These are phyloP conservation scores for Neurospora crassa DNA, from an alignment of 2,329 filamentous ascomycete genomes.

Conservation along the genomic window DNA sequence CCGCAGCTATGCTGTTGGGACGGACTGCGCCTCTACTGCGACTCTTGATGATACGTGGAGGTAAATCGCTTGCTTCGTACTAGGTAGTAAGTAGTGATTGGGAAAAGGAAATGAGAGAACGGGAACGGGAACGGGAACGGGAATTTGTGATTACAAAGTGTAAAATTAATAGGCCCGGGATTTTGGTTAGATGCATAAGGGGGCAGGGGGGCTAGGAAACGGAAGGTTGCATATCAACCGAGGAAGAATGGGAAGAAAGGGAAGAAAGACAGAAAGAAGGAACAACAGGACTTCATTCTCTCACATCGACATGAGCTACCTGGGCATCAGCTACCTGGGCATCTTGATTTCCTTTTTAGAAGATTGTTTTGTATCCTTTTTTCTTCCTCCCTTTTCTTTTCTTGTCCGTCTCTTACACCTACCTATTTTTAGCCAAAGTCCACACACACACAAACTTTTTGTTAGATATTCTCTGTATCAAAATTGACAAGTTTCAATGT, in stretches of 20 bases:
- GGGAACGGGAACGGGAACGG: not conserved
- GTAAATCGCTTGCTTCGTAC: not conserved
- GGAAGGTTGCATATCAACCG: not conserved
- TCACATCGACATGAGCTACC: not conserved
- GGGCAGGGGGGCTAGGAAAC: not conserved
- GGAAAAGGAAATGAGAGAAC: not conserved
- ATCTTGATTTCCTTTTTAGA: no score
- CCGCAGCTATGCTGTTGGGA: constrained; percentile 28
- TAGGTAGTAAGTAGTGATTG: no score
- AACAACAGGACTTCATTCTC: not conserved
- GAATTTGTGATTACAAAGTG: not conserved
- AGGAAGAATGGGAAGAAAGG: not conserved
- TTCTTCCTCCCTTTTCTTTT: no score
- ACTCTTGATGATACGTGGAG: constrained; percentile 11
- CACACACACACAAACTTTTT: not conserved
- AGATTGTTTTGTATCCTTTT: no score
- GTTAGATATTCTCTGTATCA: not conserved
- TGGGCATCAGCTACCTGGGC: no score
- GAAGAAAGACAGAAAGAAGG: not conserved
- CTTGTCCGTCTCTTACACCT: not conserved
- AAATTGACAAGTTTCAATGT: not conserved
- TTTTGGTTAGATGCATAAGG: not conserved
- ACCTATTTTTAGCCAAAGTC: no score
- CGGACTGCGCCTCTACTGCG: constrained; percentile 21
- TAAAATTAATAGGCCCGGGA: not conserved